Evolutionary conservation across 1,284 basidiomycete species (phyloP).

Genomic region (Cutaneotrichosporon sp.): DNA sequence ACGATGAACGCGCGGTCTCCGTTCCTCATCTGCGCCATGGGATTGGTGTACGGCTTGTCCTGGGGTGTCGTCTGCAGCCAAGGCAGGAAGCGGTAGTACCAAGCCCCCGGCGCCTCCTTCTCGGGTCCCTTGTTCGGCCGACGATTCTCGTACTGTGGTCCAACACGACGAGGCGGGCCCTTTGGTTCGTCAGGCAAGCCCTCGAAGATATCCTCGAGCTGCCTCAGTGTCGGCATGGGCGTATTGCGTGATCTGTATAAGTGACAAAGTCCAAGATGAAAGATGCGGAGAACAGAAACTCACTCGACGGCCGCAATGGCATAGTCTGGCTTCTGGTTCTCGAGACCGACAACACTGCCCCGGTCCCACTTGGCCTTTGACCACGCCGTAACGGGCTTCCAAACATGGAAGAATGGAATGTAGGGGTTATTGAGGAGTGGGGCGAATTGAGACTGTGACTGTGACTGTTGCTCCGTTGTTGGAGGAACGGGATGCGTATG

Average conservation of each 20-base stretch:
- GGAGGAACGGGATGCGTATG: conserved; percentile 37
- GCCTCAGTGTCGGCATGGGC: conserved; percentile 44
- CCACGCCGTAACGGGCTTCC: conserved; percentile 81
- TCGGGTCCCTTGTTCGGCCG: conserved; percentile 6
- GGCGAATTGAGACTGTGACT: conserved; percentile 21
- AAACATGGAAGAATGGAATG: conserved; percentile 82
- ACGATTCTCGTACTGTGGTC: conserved; percentile 38
- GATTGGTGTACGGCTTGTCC: conserved; percentile 6
- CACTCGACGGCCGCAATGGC: conserved; percentile 81
- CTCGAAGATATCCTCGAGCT: conserved; percentile 46
- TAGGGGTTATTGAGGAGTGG: conserved; percentile 63
- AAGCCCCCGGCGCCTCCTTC: not conserved
- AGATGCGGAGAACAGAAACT: conserved; percentile 38
- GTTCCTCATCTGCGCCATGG: conserved; percentile 74
- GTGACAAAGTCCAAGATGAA: not conserved
- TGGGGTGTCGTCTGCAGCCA: not conserved
- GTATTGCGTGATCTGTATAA: conserved; percentile 40
- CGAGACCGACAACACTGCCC: conserved; percentile 40
- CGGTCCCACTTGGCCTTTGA: conserved; percentile 49
- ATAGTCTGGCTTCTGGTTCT: conserved; percentile 79
- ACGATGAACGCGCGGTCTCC: conserved; percentile 83
- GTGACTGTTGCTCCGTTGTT: too few species aligned
- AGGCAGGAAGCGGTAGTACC: not conserved
- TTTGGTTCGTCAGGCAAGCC: conserved; percentile 42
- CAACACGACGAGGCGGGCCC: conserved; percentile 43